Base-by-base conservation (phyloP, 2,329 filamentous ascomycete genomes). In the Sporothrix curviconia region DNA sequence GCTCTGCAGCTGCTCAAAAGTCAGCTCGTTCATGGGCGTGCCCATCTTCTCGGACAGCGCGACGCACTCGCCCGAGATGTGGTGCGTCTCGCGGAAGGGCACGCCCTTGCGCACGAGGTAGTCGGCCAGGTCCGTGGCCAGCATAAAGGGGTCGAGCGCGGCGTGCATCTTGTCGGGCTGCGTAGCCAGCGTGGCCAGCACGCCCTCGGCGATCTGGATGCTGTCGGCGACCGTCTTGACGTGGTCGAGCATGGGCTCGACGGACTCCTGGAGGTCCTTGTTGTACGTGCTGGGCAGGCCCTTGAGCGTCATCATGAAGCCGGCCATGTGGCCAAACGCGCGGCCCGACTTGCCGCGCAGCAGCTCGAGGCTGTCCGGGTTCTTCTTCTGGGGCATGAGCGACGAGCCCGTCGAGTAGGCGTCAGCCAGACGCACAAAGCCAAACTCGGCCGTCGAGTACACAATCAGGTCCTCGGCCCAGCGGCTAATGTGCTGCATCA, bases 391-490 rank as follows among this genome's bases (percentile, higher is more conserved):
- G 6, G 87, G 87, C 87, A 90, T 90, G 61, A 90, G 75, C 3
- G 81, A 85, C 63, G 83, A 87, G 39, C 88, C 88, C 1, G 89
- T 92, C 4, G 82, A 85, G 72, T 92, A 94, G 1, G 89, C 87
- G 67, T 92, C 89, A 7, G 89, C 87, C 39, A 92, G 73, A 60
- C 81, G 79, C 40, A 92, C 82, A 67, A 89, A 92, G 25, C 84
- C 83, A 67, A 91, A 92, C 69, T 92, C 88, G 61, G 83, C 76
- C 22, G 84, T 83, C 39, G 81, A 85, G 76, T 91, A 92, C 67
- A 95, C 81, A 73, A 95, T 95, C 60, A 95, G 75, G 68, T 96
- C 91, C 73, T 95, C 89, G 4, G 86, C 82, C 85, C 87, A 92
- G 56, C 88, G 82, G 56, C 82, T 89, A 64, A 95, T 78, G 75